Evolutionary conservation across 1,139 yeast species (phyloP), one percentile per base, ranked within the genome.

Genomic region (Blastobotrys persicus): DNA sequence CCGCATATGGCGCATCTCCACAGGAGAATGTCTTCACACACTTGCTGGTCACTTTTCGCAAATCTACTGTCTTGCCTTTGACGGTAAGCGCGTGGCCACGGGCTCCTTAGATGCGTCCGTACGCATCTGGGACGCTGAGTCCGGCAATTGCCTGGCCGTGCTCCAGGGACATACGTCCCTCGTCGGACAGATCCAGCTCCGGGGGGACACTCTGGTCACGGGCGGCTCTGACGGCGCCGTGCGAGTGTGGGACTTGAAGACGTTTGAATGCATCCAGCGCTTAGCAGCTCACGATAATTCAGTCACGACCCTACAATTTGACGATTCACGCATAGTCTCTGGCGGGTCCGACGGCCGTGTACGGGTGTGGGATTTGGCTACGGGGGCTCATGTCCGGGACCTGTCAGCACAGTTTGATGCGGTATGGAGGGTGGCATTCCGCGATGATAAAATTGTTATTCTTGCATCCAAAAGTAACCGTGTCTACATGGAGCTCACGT

Each of bases 51-150:
- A 92, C 67, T 77, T 82, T 16, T 83, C 87, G 57, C 97, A 95
- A 48, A 92, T 92, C 42, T 79, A 92, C 58, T 77, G 96, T 1
- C 72, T 92, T 45, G 89, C 81, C 11, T 89, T 89, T 66, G 96
- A 89, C 66, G 88, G 86, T 82, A 52, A 78, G 76, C 61, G 84
- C 62, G 70, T 92, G 45, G 74, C 91, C 16, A 85, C 96, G 0
- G 94, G 96, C 9, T 88, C 97, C 0, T 72, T 92, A 53, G 98
- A 92, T 67, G 88, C 91, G 62, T 86, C 96, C 2, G 88, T 92
- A 59, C 86, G 92, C 58, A 70, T 92, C 34, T 92, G 98, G 98
- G 92, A 88, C 59, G 84, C 88, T 11, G 74, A 75, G 49, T 77
- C 94, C 0, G 97, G 98, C 1, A 81, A 79, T 56, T 85, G 95